These are phyloP conservation scores for Aspergillus udagawae DNA, from an alignment of 2,329 filamentous ascomycete genomes.

Conservation along the genomic window DNA sequence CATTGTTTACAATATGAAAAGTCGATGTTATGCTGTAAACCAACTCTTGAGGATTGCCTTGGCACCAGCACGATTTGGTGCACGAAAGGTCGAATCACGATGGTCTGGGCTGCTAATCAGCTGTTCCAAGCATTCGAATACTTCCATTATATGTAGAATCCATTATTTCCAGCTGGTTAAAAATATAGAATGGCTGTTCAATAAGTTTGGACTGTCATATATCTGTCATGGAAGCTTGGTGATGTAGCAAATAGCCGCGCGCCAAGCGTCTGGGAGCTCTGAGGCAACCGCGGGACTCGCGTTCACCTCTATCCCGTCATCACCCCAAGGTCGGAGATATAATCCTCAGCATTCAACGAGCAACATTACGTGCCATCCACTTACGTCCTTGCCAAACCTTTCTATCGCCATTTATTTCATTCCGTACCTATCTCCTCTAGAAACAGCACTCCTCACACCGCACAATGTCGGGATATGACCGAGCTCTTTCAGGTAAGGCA, in stretches of 20 bases:
- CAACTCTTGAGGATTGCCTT: too few relatives aligned
- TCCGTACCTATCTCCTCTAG: not conserved
- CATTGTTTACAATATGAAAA: not conserved
- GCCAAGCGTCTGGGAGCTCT: constrained; percentile 22
- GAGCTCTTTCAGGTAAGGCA: constrained; percentile 90
- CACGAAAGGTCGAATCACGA: too few relatives aligned
- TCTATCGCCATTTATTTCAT: constrained; percentile 2
- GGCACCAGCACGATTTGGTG: not conserved
- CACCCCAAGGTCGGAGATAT: constrained; percentile 11
- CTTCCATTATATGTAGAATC: not conserved
- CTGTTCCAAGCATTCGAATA: not conserved
- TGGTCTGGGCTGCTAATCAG: not conserved
- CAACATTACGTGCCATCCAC: constrained; percentile 13
- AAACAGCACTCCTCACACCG: constrained; percentile 3
- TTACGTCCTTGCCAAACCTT: not conserved
- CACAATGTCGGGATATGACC: constrained; percentile 88
- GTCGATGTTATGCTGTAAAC: not conserved
- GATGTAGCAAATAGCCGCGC: constrained; percentile 19
- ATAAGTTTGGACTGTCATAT: too few relatives aligned
- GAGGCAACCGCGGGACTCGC: constrained; percentile 24
- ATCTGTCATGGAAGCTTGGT: not conserved
- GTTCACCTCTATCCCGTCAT: constrained; percentile 26
- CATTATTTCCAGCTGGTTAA: not conserved
- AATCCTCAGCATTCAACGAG: constrained; percentile 11
- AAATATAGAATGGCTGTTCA: too few relatives aligned